Base-by-base conservation (phyloP, 495 filamentous ascomycete genomes). In the Penicillium goetzii region DNA sequence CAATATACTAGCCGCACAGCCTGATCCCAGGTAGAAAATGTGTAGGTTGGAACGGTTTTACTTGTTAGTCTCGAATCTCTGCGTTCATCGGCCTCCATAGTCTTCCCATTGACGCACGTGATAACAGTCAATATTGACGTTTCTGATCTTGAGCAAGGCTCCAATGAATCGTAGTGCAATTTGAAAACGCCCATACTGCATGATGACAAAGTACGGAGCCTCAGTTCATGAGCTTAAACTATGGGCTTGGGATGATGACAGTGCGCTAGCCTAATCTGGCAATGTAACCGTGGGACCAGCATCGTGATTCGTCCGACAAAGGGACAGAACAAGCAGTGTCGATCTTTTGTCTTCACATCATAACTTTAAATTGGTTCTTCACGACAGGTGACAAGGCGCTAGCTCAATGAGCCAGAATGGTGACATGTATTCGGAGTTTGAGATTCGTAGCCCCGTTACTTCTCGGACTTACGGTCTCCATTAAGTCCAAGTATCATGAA, bases 221-320 rank as follows among this genome's bases (percentile, higher is more conserved):
- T 40, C 15, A 40, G 34, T 36, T 36, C 8, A 36, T 36, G 12
- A 36, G 34, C 30, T 32, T 32, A 8, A 12, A 3, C 34, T 14
- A 10, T 19, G 40, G n/a, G 15, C 14, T 19, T n/a, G 32, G n/a
- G 12, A 3, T 60, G 62, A 61, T 65, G 63, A 65, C 63, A 57
- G 0, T 4, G 25, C 26, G 21, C 63, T 65, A 65, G 40, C 63
- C 58, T 15, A 21, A 65, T 43, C 0, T 0, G 63, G 58, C 14
- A 61, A n/a, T 23, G 7, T 25, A 33, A 26, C 2, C 0, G 34
- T 15, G 38, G 14, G 1, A 55, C 21, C 21, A 15, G 12, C 14
- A 7, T 15, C 23, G 23, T 63, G 36, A 49, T 56, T 50, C 25
- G 2, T 17, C 28, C 34, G 2, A 49, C 38, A 23, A 17, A 28